Conservation (phyloP, 1,139 yeast genomes). For the Geotrichum citri-aurantii region DNA sequence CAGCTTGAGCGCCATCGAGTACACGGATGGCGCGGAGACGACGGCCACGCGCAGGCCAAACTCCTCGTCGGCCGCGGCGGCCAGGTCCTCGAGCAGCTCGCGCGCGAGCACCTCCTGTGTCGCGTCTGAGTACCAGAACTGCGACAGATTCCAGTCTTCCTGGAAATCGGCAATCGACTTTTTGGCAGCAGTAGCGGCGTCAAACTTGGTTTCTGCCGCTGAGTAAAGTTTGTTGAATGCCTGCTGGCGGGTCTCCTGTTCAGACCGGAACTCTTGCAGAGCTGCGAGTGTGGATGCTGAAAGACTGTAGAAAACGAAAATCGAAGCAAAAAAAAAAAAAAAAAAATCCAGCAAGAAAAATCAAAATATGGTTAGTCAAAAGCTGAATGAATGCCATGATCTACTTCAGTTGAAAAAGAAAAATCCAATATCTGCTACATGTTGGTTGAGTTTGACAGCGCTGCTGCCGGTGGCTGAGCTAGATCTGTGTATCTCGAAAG, state of each 20-base stretch:
- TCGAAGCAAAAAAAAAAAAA: neutral
- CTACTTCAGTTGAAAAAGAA: no score
- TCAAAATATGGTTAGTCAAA: no score
- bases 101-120: slow-evolving; percentile 65
- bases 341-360: neutral
- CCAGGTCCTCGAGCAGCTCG: slow-evolving; percentile 57
- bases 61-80: slow-evolving; percentile 37
- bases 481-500: no score
- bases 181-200: slow-evolving; percentile 27
- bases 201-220: slow-evolving; percentile 46
- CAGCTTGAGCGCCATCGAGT: slow-evolving; percentile 64
- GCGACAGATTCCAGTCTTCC: slow-evolving; percentile 93
- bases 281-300: slow-evolving; percentile 76
- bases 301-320: slow-evolving; percentile 34
- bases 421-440: no score
- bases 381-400: no score
- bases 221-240: slow-evolving; percentile 53
- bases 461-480: no score
- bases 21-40: slow-evolving; percentile 88
- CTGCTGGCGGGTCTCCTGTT: slow-evolving; percentile 55
- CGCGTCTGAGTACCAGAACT: slow-evolving; percentile 76
- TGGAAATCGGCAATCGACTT: slow-evolving; percentile 56
- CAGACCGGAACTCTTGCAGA: slow-evolving; percentile 60
- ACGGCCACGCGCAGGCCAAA: slow-evolving; percentile 31
- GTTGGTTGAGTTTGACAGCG: no score